Base-by-base conservation (phyloP, 495 filamentous ascomycete genomes). In the Penicillium herquei region DNA sequence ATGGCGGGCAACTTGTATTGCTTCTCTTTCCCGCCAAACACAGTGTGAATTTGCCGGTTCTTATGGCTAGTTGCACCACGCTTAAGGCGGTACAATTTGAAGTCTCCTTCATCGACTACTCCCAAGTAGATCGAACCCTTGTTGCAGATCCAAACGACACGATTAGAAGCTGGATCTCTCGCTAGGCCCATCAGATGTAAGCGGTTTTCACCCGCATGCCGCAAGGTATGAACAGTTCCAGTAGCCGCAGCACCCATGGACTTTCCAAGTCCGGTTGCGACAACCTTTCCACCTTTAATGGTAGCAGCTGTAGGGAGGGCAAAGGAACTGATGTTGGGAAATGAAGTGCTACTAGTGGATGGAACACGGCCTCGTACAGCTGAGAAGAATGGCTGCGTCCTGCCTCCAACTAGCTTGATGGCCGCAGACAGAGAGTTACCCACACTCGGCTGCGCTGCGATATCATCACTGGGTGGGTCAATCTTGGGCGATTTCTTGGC, bases 201-300 rank as follows among this genome's bases (percentile, higher is more conserved):
- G 41, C 89, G 86, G 63, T 93, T 94, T 64, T 94, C 91, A 8
- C 89, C 89, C 1, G 85, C 84, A 65, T 94, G 90, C 37, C 91
- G 86, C 39, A 96, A 77, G 39, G 88, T 88, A 57, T 82, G 87
- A 53, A 92, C 86, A 10, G 87, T 90, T 32, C 83, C 89, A 30
- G 87, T 87, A 4, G 90, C 89, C 52, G 87, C 87, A 52, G 87
- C 91, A 39, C 89, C 88, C 58, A 94, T 80, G 17, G 91, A 94
- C 70, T 90, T 87, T 60, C 87, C 90, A 34, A 96, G 83, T 12
- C 91, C 87, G 13, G 87, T 87, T 42, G 89, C 90, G 42, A 96
- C 84, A 7, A 86, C 88, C 58, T 90, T 91, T 7, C 88, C 86
- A 48, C 90, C 84, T 54, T 76, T 89, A 67, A 68, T 84, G 61